A percentile compares a stretch with the other conserved stretches of the same genome.
Conservation (phyloP, 371 early-diverging fungal genomes). For the Cokeromyces recurvatus region DNA sequence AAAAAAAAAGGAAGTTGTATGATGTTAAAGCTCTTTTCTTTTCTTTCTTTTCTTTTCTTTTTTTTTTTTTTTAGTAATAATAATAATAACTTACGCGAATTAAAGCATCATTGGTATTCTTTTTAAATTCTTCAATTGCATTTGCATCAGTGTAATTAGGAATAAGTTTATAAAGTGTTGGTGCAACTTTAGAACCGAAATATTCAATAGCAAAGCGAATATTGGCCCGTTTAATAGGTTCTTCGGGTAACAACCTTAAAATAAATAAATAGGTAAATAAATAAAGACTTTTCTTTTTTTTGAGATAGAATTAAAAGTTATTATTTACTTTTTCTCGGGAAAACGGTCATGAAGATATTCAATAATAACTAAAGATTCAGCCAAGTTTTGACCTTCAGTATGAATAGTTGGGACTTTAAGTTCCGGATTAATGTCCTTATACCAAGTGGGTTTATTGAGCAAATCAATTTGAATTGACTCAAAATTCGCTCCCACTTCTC, state of each 20-base stretch:
- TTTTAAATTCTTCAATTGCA: slow-evolving; percentile 15
- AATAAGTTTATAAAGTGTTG: slow-evolving; percentile 26
- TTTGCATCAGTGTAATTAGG: slow-evolving; percentile 19
- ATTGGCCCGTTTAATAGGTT: slow-evolving; percentile 43
- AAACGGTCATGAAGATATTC: slow-evolving; percentile 47
- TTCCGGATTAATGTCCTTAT: slow-evolving; percentile 46
- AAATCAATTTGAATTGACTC: slow-evolving; percentile 57
- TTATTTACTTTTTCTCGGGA: slow-evolving; percentile 43
- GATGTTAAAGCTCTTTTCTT: neutral
- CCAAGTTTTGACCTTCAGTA: slow-evolving; percentile 30
- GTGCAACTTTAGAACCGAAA: slow-evolving; percentile 30
- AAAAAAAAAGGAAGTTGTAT: slow-evolving; percentile 1
- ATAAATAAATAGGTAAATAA: no score
- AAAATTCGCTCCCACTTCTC: slow-evolving; percentile 42
- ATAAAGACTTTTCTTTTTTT: no score
- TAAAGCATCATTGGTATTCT: slow-evolving; percentile 14
- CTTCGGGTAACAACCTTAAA: slow-evolving; percentile 34
- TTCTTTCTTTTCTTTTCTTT: neutral
- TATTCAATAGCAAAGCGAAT: slow-evolving; percentile 55
- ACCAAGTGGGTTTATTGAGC: slow-evolving; percentile 61
- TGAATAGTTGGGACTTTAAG: slow-evolving; percentile 48
- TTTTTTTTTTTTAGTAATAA: no score
- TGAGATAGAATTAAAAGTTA: no score
- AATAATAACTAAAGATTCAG: slow-evolving; percentile 48
- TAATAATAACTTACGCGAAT: slow-evolving; percentile 24